phyloP scores from a whole-genome alignment of 202 grass and related monocot genomes.

The Cymbopogon flexuosus region DNA sequence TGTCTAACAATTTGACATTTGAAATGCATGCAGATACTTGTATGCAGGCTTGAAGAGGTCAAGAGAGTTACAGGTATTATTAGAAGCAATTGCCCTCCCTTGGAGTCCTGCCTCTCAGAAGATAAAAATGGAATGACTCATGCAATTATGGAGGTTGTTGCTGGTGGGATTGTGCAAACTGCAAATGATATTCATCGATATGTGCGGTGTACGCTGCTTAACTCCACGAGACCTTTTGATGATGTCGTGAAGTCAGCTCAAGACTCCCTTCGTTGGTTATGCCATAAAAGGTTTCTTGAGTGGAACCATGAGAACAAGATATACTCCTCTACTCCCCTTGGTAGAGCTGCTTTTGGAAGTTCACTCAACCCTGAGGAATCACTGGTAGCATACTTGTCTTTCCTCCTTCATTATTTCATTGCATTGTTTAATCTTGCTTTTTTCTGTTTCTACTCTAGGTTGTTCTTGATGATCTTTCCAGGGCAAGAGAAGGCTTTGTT shows the following conservation, averaged over 20 bases:
- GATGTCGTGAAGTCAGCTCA: conserved; percentile 93
- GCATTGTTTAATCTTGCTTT: conserved; percentile 1
- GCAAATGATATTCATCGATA: conserved; percentile 91
- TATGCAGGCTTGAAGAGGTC: conserved; percentile 80
- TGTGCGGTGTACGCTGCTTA: conserved; percentile 88
- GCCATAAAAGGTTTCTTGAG: conserved; percentile 80
- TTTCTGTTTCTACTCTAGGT: conserved; percentile 44
- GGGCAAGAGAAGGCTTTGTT: conserved; percentile 96
- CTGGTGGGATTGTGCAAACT: conserved; percentile 92
- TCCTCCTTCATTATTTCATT: conserved; percentile 27
- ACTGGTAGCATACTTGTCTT: conserved; percentile 47
- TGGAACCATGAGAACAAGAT: conserved; percentile 78
- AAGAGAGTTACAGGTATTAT: conserved; percentile 74
- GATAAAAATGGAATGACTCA: conserved; percentile 99
- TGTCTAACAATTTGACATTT: conserved; percentile 25
- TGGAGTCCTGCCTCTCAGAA: conserved; percentile 93
- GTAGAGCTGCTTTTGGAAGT: conserved; percentile 85
- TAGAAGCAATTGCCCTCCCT: conserved; percentile 65
- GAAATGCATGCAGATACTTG: conserved; percentile 78
- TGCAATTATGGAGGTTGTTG: conserved; percentile 97
- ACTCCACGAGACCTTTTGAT: conserved; percentile 86
- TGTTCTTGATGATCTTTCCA: conserved; percentile 90
- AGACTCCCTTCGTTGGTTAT: conserved; percentile 96
- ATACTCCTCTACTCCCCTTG: conserved; percentile 81
- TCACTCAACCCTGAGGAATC: conserved; percentile 95